phyloP scores from a whole-genome alignment of 176 grass and related monocot genomes.

The Luzula sylvatica region DNA sequence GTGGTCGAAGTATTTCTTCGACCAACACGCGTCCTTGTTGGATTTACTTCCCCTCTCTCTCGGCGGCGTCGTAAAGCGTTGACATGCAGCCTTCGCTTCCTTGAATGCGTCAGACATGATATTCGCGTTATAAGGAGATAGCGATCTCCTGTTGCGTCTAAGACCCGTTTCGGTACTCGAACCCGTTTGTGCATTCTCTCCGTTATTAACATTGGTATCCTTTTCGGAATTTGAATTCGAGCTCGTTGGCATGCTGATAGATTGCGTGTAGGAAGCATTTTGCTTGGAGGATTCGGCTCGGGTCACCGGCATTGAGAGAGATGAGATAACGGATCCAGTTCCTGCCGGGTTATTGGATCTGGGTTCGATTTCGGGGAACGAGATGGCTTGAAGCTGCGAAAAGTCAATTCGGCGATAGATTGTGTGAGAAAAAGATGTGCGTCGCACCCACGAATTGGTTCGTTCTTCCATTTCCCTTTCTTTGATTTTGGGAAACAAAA shows the following conservation, averaged over 20 bases:
- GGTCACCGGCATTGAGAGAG: conserved; percentile 22
- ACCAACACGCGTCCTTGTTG: conserved; percentile 37
- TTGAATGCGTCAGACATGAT: conserved; percentile 46
- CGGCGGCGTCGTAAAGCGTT: conserved; percentile 64
- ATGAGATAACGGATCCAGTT: conserved; percentile 26
- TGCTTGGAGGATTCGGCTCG: not conserved
- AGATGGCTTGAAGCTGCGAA: conserved; percentile 32
- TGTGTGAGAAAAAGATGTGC: conserved; percentile 64
- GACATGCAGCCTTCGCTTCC: conserved; percentile 46
- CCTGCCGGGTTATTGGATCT: conserved; percentile 13
- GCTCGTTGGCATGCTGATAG: conserved; percentile 18
- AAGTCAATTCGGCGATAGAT: conserved; percentile 44
- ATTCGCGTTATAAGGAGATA: conserved; percentile 44
- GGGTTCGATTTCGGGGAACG: conserved; percentile 23
- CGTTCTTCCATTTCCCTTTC: not conserved
- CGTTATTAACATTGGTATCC: too few species aligned
- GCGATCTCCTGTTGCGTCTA: conserved; percentile 33
- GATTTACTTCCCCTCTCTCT: conserved; percentile 30
- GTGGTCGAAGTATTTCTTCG: conserved; percentile 28
- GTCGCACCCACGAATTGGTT: conserved; percentile 71
- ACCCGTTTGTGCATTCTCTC: conserved; percentile 1
- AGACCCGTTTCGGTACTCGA: not conserved
- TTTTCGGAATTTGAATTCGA: conserved; percentile 31
- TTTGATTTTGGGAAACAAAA: not conserved
- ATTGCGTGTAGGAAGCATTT: conserved; percentile 22